Evolutionary conservation across 352 stramenopile genomes (phyloP).

Genomic region (Phytophthora fragariae): DNA sequence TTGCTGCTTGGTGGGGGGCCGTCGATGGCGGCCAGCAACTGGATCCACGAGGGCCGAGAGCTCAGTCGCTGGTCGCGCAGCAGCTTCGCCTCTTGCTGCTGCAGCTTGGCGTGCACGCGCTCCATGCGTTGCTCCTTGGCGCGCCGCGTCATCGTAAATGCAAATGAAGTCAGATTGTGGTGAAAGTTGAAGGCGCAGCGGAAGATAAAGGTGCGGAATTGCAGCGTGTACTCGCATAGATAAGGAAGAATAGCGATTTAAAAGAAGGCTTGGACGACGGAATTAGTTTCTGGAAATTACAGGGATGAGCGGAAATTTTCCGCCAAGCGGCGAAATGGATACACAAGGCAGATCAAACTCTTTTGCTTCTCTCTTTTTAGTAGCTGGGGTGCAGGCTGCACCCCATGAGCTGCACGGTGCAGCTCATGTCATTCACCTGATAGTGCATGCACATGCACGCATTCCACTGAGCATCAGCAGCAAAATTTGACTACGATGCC

Average conservation of each 20-base stretch:
- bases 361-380: slow-evolving; percentile 3
- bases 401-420: too few relatives aligned
- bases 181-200: slow-evolving; percentile 42
- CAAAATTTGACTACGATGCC: neutral
- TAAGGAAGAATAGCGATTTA: neutral
- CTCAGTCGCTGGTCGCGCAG: slow-evolving; percentile 53
- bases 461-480: neutral
- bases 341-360: neutral
- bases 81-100: slow-evolving; percentile 44
- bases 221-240: slow-evolving; percentile 4
- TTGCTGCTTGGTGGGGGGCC: slow-evolving; percentile 23
- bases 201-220: slow-evolving; percentile 21
- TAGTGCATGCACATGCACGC: neutral
- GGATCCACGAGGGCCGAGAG: slow-evolving; percentile 56
- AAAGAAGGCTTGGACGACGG: neutral
- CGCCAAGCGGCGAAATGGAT: neutral
- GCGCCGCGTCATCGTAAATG: slow-evolving; percentile 68
- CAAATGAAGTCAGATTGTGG: slow-evolving; percentile 6
- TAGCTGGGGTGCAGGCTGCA: neutral
- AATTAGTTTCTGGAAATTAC: slow-evolving; percentile 4
- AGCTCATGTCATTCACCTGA: neutral
- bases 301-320: too few relatives aligned
- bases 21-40: slow-evolving; percentile 71
- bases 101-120: slow-evolving; percentile 69
- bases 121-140: slow-evolving; percentile 77